A percentile compares a stretch with the other conserved stretches of the same genome.
Conservation (phyloP, 2,329 filamentous ascomycete genomes). For the Penicillium sp. region DNA sequence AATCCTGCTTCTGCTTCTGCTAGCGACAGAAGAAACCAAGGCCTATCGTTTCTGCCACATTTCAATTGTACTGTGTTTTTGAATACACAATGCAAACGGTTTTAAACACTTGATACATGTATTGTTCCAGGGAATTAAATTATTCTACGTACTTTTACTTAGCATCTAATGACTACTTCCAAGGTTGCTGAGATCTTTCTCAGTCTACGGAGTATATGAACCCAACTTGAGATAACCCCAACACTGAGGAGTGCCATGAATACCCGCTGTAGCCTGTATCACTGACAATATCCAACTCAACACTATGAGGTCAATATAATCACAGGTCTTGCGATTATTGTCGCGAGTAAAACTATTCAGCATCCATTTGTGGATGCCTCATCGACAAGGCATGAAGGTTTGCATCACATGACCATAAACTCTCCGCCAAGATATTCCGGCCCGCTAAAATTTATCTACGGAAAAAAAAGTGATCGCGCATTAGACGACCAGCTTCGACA, state of each 20-base stretch:
- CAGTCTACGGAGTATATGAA: neutral
- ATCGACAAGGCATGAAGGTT: constrained; percentile 1
- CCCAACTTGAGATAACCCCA: neutral
- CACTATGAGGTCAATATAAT: neutral
- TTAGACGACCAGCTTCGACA: constrained; percentile 20
- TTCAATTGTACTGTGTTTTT: neutral
- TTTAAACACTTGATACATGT: neutral
- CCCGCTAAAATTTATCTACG: constrained; percentile 31
- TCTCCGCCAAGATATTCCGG: constrained; percentile 27
- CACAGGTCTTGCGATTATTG: neutral
- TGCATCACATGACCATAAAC: constrained; percentile 12
- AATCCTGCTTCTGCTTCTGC: constrained; percentile 1
- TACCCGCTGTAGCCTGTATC: neutral
- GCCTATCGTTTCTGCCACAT: neutral
- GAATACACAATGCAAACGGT: neutral
- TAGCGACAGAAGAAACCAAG: neutral
- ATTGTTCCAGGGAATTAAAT: neutral
- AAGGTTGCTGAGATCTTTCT: neutral
- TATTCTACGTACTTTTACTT: neutral
- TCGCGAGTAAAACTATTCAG: neutral
- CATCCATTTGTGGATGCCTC: neutral
- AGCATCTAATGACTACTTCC: neutral
- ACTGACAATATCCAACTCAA: neutral
- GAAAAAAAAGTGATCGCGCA: constrained; percentile 30
- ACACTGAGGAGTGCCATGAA: neutral